These are phyloP conservation scores for Aspergillus pseudotamarii DNA, from an alignment of 2,329 filamentous ascomycete genomes.

Conservation along the genomic window DNA sequence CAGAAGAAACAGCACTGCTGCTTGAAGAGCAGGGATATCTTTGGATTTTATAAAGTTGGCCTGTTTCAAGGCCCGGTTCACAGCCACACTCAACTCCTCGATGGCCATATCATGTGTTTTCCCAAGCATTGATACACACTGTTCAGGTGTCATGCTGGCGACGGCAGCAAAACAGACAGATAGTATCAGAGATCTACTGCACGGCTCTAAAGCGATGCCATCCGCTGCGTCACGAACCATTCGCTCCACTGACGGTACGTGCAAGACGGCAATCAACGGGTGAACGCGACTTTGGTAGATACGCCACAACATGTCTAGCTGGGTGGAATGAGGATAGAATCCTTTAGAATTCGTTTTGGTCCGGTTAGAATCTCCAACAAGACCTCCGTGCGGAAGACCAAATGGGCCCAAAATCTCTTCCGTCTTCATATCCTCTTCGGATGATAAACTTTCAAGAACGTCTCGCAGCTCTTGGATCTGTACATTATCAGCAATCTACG, in stretches of 20 bases:
- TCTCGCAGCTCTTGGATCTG: constrained; percentile 17
- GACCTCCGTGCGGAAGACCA: background rate
- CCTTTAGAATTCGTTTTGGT: background rate
- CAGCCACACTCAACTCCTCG: constrained; percentile 8
- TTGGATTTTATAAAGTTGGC: constrained; percentile 19
- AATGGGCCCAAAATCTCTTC: background rate
- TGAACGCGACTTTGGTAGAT: constrained; percentile 24
- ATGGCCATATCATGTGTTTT: constrained; percentile 7
- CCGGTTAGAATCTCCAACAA: background rate
- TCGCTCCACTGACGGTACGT: constrained; percentile 10
- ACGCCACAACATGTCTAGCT: constrained; percentile 18
- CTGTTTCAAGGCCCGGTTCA: constrained; percentile 13
- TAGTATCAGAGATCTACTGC: constrained; percentile 13
- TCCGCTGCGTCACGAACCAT: constrained; percentile 8
- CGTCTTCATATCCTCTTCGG: background rate
- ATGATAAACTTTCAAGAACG: constrained; percentile 4
- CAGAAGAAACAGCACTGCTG: constrained; percentile 21
- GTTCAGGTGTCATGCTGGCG: constrained; percentile 14
- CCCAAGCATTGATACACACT: constrained; percentile 13
- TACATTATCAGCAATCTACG: background rate
- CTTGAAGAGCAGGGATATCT: constrained; percentile 20
- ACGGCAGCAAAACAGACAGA: constrained; percentile 23
- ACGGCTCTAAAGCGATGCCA: background rate
- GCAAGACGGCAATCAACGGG: constrained; percentile 24
- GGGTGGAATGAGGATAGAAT: constrained; percentile 1